Percentiles rank a stretch among this genome's conserved stretches.
phyloP scores from a whole-genome alignment of 352 stramenopile species.

The Albugo candida region DNA sequence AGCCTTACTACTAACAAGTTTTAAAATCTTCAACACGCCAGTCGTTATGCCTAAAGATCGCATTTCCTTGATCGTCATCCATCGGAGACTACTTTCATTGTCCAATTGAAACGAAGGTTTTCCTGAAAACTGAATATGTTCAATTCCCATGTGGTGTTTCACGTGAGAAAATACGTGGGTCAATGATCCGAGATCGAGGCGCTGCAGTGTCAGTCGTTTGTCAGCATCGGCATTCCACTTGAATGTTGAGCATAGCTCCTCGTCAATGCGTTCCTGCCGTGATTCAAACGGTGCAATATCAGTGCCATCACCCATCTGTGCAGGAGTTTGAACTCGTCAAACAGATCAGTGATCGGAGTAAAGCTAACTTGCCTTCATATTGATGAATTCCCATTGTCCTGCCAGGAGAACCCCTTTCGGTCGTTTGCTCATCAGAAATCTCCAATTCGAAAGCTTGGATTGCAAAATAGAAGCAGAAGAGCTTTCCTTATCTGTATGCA shows the following conservation, averaged over 20 bases:
- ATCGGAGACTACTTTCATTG: constrained; percentile 17
- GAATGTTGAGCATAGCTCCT: constrained; percentile 2
- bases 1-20: constrained; percentile 14
- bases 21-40: constrained; percentile 73
- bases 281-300: constrained; percentile 39
- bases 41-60: constrained; percentile 66
- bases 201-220: constrained; percentile 7
- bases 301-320: constrained; percentile 34
- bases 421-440: constrained; percentile 63
- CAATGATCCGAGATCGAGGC: constrained; percentile 44
- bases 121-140: constrained; percentile 46
- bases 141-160: constrained; percentile 80
- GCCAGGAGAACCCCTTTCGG: constrained; percentile 50
- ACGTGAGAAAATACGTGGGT: constrained; percentile 82
- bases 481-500: background rate
- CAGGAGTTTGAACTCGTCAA: too few species aligned
- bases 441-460: constrained; percentile 14
- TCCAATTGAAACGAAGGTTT: constrained; percentile 6
- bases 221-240: constrained; percentile 9
- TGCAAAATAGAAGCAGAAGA: background rate
- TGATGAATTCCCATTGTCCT: constrained; percentile 79
- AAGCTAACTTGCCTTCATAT: constrained; percentile 19
- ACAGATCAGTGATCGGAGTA: too few species aligned
- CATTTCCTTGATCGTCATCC: constrained; percentile 68
- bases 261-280: constrained; percentile 30